Evolutionary conservation across 768 basidiomycete genomes (phyloP).

Genomic region (Tricholoma bakamatsutake): DNA sequence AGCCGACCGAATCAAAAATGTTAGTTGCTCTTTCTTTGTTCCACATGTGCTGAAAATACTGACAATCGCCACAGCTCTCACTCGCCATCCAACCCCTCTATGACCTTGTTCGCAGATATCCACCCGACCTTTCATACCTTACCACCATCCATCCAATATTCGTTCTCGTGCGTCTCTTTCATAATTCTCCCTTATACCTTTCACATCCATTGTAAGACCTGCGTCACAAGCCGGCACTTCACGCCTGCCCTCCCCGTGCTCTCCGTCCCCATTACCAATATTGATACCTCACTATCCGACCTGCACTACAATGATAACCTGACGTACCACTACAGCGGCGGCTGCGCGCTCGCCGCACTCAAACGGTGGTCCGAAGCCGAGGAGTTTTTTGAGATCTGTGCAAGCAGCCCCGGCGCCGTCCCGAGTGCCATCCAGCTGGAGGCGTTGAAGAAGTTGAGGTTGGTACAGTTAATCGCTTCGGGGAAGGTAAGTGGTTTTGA

Average conservation of each 20-base stretch:
- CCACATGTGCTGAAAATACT: neutral
- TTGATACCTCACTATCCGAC: slow-evolving; percentile 57
- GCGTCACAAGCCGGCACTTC: slow-evolving; percentile 50
- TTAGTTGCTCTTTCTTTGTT: slow-evolving; percentile 24
- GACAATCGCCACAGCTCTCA: slow-evolving; percentile 20
- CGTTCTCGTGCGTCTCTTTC: slow-evolving; percentile 41
- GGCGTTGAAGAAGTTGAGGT: slow-evolving; percentile 75
- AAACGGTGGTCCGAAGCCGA: slow-evolving; percentile 65
- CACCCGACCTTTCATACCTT: slow-evolving; percentile 49
- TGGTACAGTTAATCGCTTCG: slow-evolving; percentile 72
- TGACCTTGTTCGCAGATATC: slow-evolving; percentile 57
- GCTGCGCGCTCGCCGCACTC: slow-evolving; percentile 58
- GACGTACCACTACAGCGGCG: slow-evolving; percentile 80
- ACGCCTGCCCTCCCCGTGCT: slow-evolving; percentile 57
- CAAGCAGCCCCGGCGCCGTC: slow-evolving; percentile 50
- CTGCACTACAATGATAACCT: slow-evolving; percentile 76
- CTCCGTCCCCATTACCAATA: slow-evolving; percentile 52
- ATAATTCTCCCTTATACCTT: neutral
- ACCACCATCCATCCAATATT: slow-evolving; percentile 70
- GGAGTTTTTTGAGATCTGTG: slow-evolving; percentile 77
- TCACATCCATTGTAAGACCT: slow-evolving; percentile 37
- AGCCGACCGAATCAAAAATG: slow-evolving; percentile 45
- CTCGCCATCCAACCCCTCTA: slow-evolving; percentile 53
- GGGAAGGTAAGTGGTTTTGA: slow-evolving; percentile 50
- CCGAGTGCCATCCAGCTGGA: slow-evolving; percentile 75